Percentiles rank a stretch among this genome's conserved stretches.
phyloP scores from a whole-genome alignment of 352 stramenopile species.

The Pythium rishiriense region DNA sequence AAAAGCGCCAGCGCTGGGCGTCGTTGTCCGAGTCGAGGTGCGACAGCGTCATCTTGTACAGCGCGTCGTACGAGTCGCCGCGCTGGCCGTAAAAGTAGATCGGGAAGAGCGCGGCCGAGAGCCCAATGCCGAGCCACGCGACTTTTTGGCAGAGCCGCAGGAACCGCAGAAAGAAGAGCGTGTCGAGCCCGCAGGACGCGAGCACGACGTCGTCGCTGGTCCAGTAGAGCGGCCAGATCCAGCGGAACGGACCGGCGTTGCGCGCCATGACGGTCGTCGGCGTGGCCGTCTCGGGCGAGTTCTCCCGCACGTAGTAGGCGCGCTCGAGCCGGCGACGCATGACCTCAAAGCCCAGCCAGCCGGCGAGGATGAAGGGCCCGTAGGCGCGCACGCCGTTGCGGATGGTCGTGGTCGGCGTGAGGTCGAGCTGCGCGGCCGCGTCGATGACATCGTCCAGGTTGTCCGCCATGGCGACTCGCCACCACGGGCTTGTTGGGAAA shows the following conservation, averaged over 20 bases:
- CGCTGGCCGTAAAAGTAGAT: slow-evolving; percentile 70
- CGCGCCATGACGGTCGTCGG: slow-evolving; percentile 39
- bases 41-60: slow-evolving; percentile 75
- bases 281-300: slow-evolving; percentile 53
- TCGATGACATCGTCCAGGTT: slow-evolving; percentile 11
- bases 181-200: slow-evolving; percentile 74
- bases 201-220: slow-evolving; percentile 71
- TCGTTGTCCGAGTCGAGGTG: slow-evolving; percentile 46
- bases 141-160: slow-evolving; percentile 73
- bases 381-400: slow-evolving; percentile 63
- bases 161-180: slow-evolving; percentile 81
- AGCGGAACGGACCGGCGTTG: slow-evolving; percentile 42
- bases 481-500: not conserved
- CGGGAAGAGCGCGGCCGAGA: slow-evolving; percentile 71
- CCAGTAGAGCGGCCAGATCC: slow-evolving; percentile 56
- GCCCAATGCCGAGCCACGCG: slow-evolving; percentile 47
- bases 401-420: slow-evolving; percentile 68
- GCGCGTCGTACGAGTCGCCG: slow-evolving; percentile 30
- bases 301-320: slow-evolving; percentile 79
- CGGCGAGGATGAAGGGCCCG: slow-evolving; percentile 57
- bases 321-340: slow-evolving; percentile 51
- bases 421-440: slow-evolving; percentile 32
- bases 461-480: slow-evolving; percentile 7
- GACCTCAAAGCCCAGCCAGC: slow-evolving; percentile 72
- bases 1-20: slow-evolving; percentile 54